Evolutionary conservation across 768 basidiomycete species (phyloP).

Genomic region (Dentipellis fragilis): DNA sequence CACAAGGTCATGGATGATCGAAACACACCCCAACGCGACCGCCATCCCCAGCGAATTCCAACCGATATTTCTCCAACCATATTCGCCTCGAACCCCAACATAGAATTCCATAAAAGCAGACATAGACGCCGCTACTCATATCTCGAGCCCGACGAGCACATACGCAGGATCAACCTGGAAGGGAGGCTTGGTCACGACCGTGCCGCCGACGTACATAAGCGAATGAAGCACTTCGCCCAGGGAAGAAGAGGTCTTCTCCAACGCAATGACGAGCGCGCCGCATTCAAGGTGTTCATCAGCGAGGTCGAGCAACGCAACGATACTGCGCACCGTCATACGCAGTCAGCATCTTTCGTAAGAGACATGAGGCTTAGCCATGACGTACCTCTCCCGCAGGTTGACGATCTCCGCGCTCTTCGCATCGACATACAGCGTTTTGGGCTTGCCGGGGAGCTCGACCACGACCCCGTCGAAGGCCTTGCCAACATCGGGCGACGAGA

Average conservation of each 20-base stretch:
- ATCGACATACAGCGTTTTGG: slow-evolving; percentile 77
- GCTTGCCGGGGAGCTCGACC: slow-evolving; percentile 56
- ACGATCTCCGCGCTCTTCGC: slow-evolving; percentile 75
- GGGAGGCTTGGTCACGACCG: slow-evolving; percentile 71
- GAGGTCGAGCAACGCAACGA: slow-evolving; percentile 79
- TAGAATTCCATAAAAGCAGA: no score
- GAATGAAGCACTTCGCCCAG: slow-evolving; percentile 75
- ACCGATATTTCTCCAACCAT: no score
- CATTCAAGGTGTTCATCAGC: slow-evolving; percentile 80
- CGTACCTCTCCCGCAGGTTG: slow-evolving; percentile 74
- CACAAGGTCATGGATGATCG: no score
- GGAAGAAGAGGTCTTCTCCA: slow-evolving; percentile 63
- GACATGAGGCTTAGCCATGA: slow-evolving; percentile 7
- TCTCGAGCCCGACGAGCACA: slow-evolving; percentile 80
- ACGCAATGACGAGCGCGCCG: slow-evolving; percentile 66
- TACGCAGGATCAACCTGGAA: slow-evolving; percentile 69
- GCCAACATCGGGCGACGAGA: slow-evolving; percentile 59
- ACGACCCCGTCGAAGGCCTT: slow-evolving; percentile 70
- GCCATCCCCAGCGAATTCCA: no score
- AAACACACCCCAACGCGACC: no score
- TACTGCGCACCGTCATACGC: slow-evolving; percentile 30
- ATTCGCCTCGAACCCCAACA: no score
- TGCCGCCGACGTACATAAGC: slow-evolving; percentile 87
- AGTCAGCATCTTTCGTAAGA: background rate
- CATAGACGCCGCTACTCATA: slow-evolving; percentile 18